Base-by-base conservation (phyloP, 805 yeast species). In the Candida michaelii region DNA sequence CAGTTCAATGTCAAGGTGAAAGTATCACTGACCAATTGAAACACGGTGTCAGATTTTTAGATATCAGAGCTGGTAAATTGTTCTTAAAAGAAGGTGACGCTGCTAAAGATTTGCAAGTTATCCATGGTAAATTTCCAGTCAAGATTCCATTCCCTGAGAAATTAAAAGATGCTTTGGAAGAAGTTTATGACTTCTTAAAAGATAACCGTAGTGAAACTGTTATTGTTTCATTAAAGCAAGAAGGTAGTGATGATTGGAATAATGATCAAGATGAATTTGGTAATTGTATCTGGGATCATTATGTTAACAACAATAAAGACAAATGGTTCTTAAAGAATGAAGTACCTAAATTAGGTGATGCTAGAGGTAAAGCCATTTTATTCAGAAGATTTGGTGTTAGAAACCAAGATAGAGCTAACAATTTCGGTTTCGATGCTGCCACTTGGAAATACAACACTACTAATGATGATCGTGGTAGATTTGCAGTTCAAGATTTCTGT, bases 121-220 rank as follows among this genome's bases (percentile, higher is more conserved):
- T 80, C 45, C 91, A 85, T 57, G 89, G 89, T 33, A 81, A 81
- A 48, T 84, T 85, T 62, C 90, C 93, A 0, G 86, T 85, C 31
- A 75, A 74, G 41, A 63, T 83, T 32, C 74, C 81, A 23, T 74
- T 79, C 47, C 76, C 84, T 16, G 72, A 73, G 45, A 72, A 74
- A 50, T 71, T 85, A 43, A 55, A 60, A 6, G 70, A 68, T n/a
- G 73, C 72, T 2, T 67, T 85, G 51, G 60, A 74, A 0, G 86
- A 81, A 41, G 71, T 85, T 29, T 83, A 80, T 54, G 63, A 66
- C 11, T 85, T 82, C 53, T 66, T 85, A 46, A 63, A 69, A 12
- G 44, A 58, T 4, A 73, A 84, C 60, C 63, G 58, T 1, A 70
- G 80, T 3, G 93, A 85, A 62, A 65, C 79, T 9, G 85, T 83